Percentiles rank a stretch among this genome's conserved stretches.
These are phyloP conservation scores for Perilla frutescens DNA, from an alignment of 257 asterid genomes.

Conservation along the genomic window DNA sequence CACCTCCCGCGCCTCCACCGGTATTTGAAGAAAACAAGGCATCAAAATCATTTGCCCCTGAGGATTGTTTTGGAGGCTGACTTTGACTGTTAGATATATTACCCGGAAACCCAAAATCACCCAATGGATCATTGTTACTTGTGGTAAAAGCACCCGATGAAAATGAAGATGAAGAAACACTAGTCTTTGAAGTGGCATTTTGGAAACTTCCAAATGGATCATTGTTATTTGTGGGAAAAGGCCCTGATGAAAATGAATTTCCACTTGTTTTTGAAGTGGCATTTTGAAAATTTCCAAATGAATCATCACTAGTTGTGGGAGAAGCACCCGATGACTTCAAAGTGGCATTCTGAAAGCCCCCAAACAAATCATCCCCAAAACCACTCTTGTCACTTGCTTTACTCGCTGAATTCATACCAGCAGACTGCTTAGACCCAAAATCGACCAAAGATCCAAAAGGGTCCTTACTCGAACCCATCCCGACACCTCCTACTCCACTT, in stretches of 20 bases:
- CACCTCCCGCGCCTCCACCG: constrained; percentile 39
- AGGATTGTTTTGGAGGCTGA: constrained; percentile 47
- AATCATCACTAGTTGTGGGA: constrained; percentile 23
- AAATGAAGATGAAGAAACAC: constrained; percentile 47
- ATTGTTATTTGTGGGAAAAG: constrained; percentile 33
- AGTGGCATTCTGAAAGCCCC: constrained; percentile 26
- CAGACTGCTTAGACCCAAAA: constrained; percentile 57
- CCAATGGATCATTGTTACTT: constrained; percentile 49
- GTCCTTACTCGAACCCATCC: constrained; percentile 62
- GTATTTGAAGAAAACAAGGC: constrained; percentile 48
- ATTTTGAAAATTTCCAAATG: constrained; percentile 68
- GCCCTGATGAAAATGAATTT: constrained; percentile 43
- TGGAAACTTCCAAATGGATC: constrained; percentile 68
- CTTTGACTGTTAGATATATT: constrained; percentile 39
- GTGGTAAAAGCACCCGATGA: constrained; percentile 41
- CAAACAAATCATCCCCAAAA: constrained; percentile 42
- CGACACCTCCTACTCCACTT: constrained; percentile 51
- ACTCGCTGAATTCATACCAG: constrained; percentile 51
- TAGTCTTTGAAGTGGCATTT: constrained; percentile 55
- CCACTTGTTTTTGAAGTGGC: constrained; percentile 53
- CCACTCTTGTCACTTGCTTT: constrained; percentile 48
- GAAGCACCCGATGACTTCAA: constrained; percentile 6
- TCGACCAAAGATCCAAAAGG: constrained; percentile 86
- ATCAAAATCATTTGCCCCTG: constrained; percentile 63
- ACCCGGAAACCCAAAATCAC: constrained; percentile 53